Percentiles rank a stretch among this genome's conserved stretches.
phyloP scores from a whole-genome alignment of 192 early-diverging fungal species.

The Coemansia sp. region DNA sequence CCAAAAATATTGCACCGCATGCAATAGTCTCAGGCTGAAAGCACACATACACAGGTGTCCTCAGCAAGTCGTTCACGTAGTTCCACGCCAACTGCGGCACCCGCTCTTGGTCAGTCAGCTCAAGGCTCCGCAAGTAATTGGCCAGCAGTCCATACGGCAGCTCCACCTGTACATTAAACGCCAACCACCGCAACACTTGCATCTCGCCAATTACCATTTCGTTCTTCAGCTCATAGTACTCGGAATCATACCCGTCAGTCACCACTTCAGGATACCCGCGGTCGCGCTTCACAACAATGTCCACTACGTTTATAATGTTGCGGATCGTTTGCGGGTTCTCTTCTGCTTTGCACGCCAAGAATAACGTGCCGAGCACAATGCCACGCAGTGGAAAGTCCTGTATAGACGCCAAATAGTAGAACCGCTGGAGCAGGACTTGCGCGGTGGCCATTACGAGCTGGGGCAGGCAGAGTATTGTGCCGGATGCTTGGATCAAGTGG shows the following conservation, averaged over 20 bases:
- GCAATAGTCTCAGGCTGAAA: conserved; percentile 69
- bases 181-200: conserved; percentile 82
- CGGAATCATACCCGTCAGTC: conserved; percentile 60
- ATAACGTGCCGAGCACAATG: conserved; percentile 71
- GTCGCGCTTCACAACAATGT: conserved; percentile 66
- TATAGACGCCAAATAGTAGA: conserved; percentile 82
- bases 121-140: conserved; percentile 85
- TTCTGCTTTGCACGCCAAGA: conserved; percentile 78
- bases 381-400: conserved; percentile 66
- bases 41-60: conserved; percentile 43
- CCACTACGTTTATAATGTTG: conserved; percentile 80
- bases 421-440: conserved; percentile 90
- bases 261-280: conserved; percentile 55
- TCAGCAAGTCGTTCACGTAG: conserved; percentile 86
- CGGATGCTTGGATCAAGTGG: conserved; percentile 80
- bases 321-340: conserved; percentile 75
- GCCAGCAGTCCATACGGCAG: conserved; percentile 94
- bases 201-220: conserved; percentile 80
- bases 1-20: conserved; percentile 80
- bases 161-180: conserved; percentile 95
- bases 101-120: conserved; percentile 67
- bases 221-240: conserved; percentile 77
- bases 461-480: conserved; percentile 76
- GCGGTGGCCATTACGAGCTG: conserved; percentile 95
- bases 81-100: conserved; percentile 92